phyloP scores from a whole-genome alignment of 2,329 filamentous ascomycete genomes.

The Bipolaris zeicola region DNA sequence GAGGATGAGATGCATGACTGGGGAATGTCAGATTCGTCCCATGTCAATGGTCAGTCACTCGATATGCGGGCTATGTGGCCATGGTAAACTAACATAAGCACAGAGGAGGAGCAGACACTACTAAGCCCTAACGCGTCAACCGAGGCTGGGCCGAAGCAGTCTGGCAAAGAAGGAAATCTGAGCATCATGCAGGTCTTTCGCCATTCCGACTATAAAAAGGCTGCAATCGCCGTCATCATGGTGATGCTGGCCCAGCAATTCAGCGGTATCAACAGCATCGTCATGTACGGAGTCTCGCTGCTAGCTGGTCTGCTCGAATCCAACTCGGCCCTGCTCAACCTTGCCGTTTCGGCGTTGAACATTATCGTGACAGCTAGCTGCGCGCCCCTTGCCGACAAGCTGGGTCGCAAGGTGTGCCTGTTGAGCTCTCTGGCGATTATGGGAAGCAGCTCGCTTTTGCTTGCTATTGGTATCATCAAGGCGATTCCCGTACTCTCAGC shows the following conservation, averaged over 20 bases:
- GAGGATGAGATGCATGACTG: slow-evolving; percentile 70
- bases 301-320: slow-evolving; percentile 80
- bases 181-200: slow-evolving; percentile 63
- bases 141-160: slow-evolving; percentile 30
- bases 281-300: slow-evolving; percentile 97
- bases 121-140: slow-evolving; percentile 53
- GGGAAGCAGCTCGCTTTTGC: slow-evolving; percentile 74
- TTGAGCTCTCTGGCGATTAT: slow-evolving; percentile 84
- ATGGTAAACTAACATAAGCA: slow-evolving; percentile 18
- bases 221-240: slow-evolving; percentile 86
- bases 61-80: too few species aligned
- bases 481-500: slow-evolving; percentile 77
- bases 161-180: slow-evolving; percentile 44
- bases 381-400: slow-evolving; percentile 82
- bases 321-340: slow-evolving; percentile 82
- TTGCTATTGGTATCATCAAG: slow-evolving; percentile 80
- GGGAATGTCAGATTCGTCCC: slow-evolving; percentile 41
- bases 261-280: slow-evolving; percentile 90
- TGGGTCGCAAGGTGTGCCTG: slow-evolving; percentile 86
- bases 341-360: slow-evolving; percentile 85
- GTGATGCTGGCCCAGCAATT: slow-evolving; percentile 94
- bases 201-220: slow-evolving; percentile 74
- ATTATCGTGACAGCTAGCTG: slow-evolving; percentile 80
- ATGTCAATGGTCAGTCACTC: slow-evolving; percentile 35
- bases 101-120: slow-evolving; percentile 73